Percentiles rank a stretch among this genome's conserved stretches.
Evolutionary conservation across 257 asterid species (phyloP).

Genomic region (Perilla frutescens): DNA sequence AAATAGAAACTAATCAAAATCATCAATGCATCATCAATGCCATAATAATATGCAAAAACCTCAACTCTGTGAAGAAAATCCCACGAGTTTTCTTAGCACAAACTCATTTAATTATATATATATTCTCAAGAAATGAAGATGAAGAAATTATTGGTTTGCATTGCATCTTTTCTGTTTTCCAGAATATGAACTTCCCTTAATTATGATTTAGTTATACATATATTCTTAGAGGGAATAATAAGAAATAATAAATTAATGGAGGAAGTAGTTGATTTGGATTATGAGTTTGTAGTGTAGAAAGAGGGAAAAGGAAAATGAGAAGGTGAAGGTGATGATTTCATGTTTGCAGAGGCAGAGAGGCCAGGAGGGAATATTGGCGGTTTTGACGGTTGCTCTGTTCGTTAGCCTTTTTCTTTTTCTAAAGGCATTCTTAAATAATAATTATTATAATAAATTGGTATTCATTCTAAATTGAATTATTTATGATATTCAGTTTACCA

Average conservation of each 20-base stretch:
- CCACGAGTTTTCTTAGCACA: not conserved
- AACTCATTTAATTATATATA: not conserved
- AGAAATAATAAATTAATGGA: no score
- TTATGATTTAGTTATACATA: not conserved
- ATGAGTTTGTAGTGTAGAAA: slow-evolving; percentile 25
- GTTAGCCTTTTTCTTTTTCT: not conserved
- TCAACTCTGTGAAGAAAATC: not conserved
- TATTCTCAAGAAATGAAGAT: not conserved
- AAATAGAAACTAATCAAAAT: not conserved
- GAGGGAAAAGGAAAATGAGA: slow-evolving; percentile 23
- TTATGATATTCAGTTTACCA: no score
- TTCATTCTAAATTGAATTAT: no score
- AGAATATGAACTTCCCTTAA: not conserved
- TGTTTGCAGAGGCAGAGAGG: slow-evolving; percentile 48
- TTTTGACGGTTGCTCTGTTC: slow-evolving; percentile 61
- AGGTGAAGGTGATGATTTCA: slow-evolving; percentile 14
- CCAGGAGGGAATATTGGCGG: slow-evolving; percentile 73
- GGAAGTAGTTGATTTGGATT: not conserved
- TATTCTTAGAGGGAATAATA: not conserved
- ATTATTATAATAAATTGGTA: no score
- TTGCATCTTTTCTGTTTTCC: not conserved
- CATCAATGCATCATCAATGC: no score
- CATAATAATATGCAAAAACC: not conserved
- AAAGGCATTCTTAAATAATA: no score
- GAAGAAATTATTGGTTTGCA: not conserved